phyloP scores from a whole-genome alignment of 1,139 yeast species.

The Blastobotrys ciferrii region DNA sequence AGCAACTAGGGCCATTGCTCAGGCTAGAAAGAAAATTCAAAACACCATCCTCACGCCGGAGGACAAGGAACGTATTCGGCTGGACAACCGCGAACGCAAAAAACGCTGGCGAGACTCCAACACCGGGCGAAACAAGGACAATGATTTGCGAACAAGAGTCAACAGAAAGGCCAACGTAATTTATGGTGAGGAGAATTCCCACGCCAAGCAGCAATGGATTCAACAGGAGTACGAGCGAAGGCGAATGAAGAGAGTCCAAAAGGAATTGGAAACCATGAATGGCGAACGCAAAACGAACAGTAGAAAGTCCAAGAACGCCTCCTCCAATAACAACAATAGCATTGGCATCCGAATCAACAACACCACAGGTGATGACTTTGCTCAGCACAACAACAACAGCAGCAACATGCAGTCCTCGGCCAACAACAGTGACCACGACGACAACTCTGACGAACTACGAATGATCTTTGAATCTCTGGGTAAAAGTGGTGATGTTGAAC shows the following conservation, averaged over 20 bases:
- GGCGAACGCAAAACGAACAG: constrained; percentile 6
- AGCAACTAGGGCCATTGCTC: constrained; percentile 11
- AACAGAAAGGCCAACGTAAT: constrained; percentile 64
- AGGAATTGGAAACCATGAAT: constrained; percentile 21
- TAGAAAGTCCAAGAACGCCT: constrained; percentile 1
- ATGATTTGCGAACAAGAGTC: constrained; percentile 77
- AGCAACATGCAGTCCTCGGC: background rate
- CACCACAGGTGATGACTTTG: background rate
- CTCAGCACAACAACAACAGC: background rate
- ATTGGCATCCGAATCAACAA: constrained; percentile 10
- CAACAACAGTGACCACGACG: background rate
- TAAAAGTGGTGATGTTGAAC: constrained; percentile 10
- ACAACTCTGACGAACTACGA: constrained; percentile 4
- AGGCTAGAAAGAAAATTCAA: constrained; percentile 8
- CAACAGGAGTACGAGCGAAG: constrained; percentile 69
- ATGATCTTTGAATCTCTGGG: constrained; percentile 12
- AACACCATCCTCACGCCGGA: constrained; percentile 32
- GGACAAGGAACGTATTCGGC: constrained; percentile 56
- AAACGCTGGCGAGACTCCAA: constrained; percentile 89
- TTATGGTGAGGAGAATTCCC: constrained; percentile 62
- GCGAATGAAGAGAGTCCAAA: constrained; percentile 53
- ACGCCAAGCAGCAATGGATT: constrained; percentile 68
- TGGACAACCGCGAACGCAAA: constrained; percentile 81
- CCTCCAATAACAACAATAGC: constrained; percentile 11
- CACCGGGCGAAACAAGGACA: constrained; percentile 77